Evolutionary conservation across 2,329 filamentous ascomycete genomes (phyloP), one percentile per base, ranked within the genome.

Genomic region (Alternaria longipes): DNA sequence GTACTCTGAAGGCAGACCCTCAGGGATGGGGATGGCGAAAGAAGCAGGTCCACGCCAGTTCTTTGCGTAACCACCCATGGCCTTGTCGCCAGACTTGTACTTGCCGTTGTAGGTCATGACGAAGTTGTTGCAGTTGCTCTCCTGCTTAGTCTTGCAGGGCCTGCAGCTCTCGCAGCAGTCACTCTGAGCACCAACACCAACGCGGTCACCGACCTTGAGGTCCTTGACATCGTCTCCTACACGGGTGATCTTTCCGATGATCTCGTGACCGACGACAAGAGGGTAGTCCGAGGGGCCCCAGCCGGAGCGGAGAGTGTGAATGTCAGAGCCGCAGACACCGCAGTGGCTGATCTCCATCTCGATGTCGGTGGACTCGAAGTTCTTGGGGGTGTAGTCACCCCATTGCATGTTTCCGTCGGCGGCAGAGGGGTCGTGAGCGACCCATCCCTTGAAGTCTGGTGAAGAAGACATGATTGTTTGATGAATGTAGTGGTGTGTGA

Each of bases 11-110:
- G 81, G 74, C 41, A 95, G 85, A 49, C 84, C 86, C n/a, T 93
- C 91, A 18, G 92, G 92, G 64, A 96, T 94, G 65, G 89, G 89
- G 74, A 88, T 86, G 9, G 83, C 84, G 74, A 86, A 94, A 79
- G 92, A 88, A 79, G 93, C 90, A 78, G 94, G 91, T 1, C 89
- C 87, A 62, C 90, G 85, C 51, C 91, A 85, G 73, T 91, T 86
- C 54, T 84, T 86, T 2, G 86, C 81, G 76, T 89, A 90, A 22
- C 88, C 88, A 51, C 88, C 88, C 72, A 88, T 86, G 6, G 87
- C 83, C 62, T 90, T 82, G 58, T 90, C 87, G 50, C 89, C 90
- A 64, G 40, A 44, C 54, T 84, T 82, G n/a, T 84, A 83, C 36
- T 74, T 74, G 28, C 78, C 76, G 56, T 82, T 82, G 70, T 84